A percentile compares a stretch with the other conserved stretches of the same genome.
Evolutionary conservation across 2,329 filamentous ascomycete species (phyloP).

Genomic region (Leptographium galeiforme): DNA sequence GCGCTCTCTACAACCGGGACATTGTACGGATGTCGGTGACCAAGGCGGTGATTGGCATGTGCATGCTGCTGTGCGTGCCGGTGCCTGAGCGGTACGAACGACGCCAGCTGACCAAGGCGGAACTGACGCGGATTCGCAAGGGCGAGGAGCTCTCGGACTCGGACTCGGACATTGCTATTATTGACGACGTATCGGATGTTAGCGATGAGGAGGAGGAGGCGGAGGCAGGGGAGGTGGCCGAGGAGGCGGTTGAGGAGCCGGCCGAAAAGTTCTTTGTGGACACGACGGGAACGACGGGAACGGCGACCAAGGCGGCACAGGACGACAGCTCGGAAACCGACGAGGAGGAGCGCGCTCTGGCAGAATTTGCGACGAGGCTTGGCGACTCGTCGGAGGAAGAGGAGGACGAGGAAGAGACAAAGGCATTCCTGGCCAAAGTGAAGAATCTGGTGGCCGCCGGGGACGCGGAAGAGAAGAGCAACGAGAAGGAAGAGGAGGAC

Average conservation of each 20-base stretch:
- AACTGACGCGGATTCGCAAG: slow-evolving; percentile 19
- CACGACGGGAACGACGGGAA: slow-evolving; percentile 1
- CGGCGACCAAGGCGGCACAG: slow-evolving; percentile 20
- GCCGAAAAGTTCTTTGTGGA: not conserved
- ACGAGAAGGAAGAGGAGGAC: no score
- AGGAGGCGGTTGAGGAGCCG: not conserved
- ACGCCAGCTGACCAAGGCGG: slow-evolving; percentile 15
- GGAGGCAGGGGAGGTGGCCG: slow-evolving; percentile 12
- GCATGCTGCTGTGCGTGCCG: slow-evolving; percentile 32
- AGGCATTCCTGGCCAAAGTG: no score
- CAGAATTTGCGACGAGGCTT: slow-evolving; percentile 1
- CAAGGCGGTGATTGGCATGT: slow-evolving; percentile 34
- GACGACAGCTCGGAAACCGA: slow-evolving; percentile 11
- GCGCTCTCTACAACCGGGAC: slow-evolving; percentile 38
- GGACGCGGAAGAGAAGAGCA: not conserved
- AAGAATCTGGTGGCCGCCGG: no score
- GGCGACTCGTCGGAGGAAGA: slow-evolving; percentile 14
- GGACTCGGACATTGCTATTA: not conserved
- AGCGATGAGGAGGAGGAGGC: slow-evolving; percentile 19
- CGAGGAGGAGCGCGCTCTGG: slow-evolving; percentile 7
- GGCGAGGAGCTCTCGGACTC: not conserved
- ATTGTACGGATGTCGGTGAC: slow-evolving; percentile 36
- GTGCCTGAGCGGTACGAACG: slow-evolving; percentile 27
- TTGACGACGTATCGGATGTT: not conserved
- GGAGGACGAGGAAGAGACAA: slow-evolving; percentile 1